Conservation (phyloP, 75 land plant species). For the Cunninghamia lanceolata region DNA sequence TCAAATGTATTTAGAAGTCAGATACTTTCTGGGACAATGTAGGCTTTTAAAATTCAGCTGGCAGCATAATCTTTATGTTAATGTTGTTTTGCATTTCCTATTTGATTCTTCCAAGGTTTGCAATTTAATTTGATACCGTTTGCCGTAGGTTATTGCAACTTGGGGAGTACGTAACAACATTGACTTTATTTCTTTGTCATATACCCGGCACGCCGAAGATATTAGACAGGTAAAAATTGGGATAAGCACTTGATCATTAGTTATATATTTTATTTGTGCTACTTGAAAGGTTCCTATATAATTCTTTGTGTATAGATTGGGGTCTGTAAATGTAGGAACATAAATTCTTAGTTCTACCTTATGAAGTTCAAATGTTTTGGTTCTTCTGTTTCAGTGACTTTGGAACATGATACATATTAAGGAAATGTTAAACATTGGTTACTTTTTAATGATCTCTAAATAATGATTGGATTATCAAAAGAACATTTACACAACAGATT, state of each 20-base stretch:
- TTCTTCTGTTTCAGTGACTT: background rate
- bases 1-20: background rate
- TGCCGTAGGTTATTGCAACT: slow-evolving; percentile 46
- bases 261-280: background rate
- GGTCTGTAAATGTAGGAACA: background rate
- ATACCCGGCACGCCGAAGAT: slow-evolving; percentile 85
- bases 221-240: slow-evolving; percentile 54
- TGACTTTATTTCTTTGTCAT: slow-evolving; percentile 87
- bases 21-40: background rate
- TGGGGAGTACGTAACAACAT: slow-evolving; percentile 85
- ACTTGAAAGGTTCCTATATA: background rate
- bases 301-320: background rate
- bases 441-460: background rate
- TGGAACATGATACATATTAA: background rate
- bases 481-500: background rate
- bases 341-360: background rate
- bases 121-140: background rate
- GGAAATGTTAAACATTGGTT: background rate
- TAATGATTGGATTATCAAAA: background rate
- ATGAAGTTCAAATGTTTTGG: background rate
- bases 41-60: background rate
- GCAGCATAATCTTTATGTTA: background rate
- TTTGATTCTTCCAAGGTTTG: background rate
- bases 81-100: background rate
- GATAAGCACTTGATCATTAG: background rate